Percentiles rank a stretch among this genome's conserved stretches.
phyloP scores from a whole-genome alignment of 768 basidiomycete species.

The Rhizopogon vinicolor region DNA sequence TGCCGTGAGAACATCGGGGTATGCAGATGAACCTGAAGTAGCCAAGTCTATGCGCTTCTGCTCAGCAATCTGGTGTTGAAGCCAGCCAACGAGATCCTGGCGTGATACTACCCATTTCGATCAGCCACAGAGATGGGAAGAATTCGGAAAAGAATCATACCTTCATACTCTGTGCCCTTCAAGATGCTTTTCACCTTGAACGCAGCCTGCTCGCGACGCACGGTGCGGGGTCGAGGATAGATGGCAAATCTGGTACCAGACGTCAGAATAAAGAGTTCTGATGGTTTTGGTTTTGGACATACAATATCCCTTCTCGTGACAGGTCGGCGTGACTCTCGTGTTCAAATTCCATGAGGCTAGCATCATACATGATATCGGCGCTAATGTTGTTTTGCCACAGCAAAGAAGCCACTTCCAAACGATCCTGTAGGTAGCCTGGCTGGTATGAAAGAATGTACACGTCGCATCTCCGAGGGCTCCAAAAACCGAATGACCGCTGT shows the following conservation, averaged over 20 bases:
- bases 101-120: slow-evolving; percentile 40
- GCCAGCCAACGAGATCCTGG: slow-evolving; percentile 69
- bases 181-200: slow-evolving; percentile 85
- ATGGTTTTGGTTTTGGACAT: slow-evolving; percentile 19
- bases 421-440: slow-evolving; percentile 68
- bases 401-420: slow-evolving; percentile 71
- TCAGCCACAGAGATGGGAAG: slow-evolving; percentile 3
- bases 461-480: slow-evolving; percentile 87
- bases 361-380: slow-evolving; percentile 85
- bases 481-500: slow-evolving; percentile 79
- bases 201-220: slow-evolving; percentile 55
- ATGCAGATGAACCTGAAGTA: slow-evolving; percentile 51
- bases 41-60: slow-evolving; percentile 71
- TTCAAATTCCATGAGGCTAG: slow-evolving; percentile 55
- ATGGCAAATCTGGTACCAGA: slow-evolving; percentile 47
- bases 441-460: slow-evolving; percentile 82
- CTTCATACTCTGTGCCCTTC: slow-evolving; percentile 70
- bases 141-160: slow-evolving; percentile 32
- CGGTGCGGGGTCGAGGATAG: slow-evolving; percentile 50
- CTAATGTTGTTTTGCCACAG: slow-evolving; percentile 82
- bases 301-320: slow-evolving; percentile 85
- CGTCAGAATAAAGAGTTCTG: slow-evolving; percentile 27
- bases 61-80: slow-evolving; percentile 74
- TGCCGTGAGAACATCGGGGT: slow-evolving; percentile 34
- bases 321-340: slow-evolving; percentile 62